Percentiles rank a stretch among this genome's conserved stretches.
Conservation (phyloP, 345 rosid genomes). For the Citrus sp. region DNA sequence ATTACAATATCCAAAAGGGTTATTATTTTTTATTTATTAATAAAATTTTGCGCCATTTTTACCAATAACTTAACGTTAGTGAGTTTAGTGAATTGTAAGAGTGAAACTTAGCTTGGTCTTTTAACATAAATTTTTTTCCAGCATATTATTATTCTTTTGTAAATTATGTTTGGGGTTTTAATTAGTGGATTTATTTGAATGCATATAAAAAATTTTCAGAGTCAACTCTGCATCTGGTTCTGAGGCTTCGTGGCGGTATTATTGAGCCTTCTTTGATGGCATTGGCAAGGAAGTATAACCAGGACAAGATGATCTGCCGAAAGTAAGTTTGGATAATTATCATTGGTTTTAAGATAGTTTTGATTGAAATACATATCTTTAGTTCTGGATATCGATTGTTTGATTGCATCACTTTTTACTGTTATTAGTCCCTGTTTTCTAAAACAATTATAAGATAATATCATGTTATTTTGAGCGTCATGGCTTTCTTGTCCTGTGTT, state of each 20-base stretch:
- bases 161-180: neutral
- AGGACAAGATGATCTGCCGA: constrained; percentile 79
- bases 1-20: constrained; percentile 56
- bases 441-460: neutral
- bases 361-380: neutral
- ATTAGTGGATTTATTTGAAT: constrained; percentile 9
- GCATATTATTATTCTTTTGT: neutral
- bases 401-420: too few relatives aligned
- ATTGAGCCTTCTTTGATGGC: constrained; percentile 77
- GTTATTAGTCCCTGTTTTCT: neutral
- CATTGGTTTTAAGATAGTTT: neutral
- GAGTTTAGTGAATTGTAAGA: neutral
- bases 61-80: neutral
- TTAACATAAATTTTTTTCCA: neutral
- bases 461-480: neutral
- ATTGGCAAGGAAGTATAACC: constrained; percentile 65
- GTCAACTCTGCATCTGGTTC: constrained; percentile 66
- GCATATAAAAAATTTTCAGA: constrained; percentile 27
- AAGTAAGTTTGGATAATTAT: constrained; percentile 39
- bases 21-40: neutral
- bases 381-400: neutral
- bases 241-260: constrained; percentile 78
- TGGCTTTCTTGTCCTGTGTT: neutral
- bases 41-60: neutral
- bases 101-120: neutral